Conservation (phyloP, 1,284 basidiomycete genomes). For the Hemileia vastatrix region DNA sequence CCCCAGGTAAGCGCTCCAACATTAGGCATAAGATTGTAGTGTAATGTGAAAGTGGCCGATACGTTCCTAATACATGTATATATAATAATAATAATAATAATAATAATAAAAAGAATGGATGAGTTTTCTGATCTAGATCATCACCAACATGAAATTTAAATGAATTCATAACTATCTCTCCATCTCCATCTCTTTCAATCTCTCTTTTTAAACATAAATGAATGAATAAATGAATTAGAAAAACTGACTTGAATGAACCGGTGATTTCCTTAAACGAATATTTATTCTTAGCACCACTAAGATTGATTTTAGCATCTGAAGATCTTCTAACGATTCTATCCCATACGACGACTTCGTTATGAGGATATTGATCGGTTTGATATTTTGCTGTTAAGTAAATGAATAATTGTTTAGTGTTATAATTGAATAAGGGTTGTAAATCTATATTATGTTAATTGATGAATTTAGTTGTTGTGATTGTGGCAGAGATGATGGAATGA, state of each 20-base stretch:
- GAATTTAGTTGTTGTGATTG: background rate
- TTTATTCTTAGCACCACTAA: slow-evolving; percentile 61
- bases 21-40: slow-evolving; percentile 84
- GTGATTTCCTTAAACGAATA: slow-evolving; percentile 70
- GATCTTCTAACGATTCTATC: slow-evolving; percentile 72
- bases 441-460: slow-evolving; percentile 49
- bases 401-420: slow-evolving; percentile 91
- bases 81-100: background rate
- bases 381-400: slow-evolving; percentile 73
- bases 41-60: slow-evolving; percentile 61
- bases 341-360: slow-evolving; percentile 80
- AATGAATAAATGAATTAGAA: background rate
- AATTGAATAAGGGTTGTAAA: slow-evolving; percentile 68
- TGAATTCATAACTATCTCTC: too few species aligned
- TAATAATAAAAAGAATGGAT: background rate
- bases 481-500: background rate
- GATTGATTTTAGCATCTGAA: slow-evolving; percentile 60
- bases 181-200: too few species aligned
- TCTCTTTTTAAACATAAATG: too few species aligned
- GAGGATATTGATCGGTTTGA: slow-evolving; percentile 57
- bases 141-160: background rate
- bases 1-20: slow-evolving; percentile 69
- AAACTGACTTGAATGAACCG: slow-evolving; percentile 64
- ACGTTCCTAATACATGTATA: slow-evolving; percentile 50
- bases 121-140: background rate